Evolutionary conservation across 306 rosid species (phyloP), one percentile per base, ranked within the genome.

Genomic region (Prunus armeniaca): DNA sequence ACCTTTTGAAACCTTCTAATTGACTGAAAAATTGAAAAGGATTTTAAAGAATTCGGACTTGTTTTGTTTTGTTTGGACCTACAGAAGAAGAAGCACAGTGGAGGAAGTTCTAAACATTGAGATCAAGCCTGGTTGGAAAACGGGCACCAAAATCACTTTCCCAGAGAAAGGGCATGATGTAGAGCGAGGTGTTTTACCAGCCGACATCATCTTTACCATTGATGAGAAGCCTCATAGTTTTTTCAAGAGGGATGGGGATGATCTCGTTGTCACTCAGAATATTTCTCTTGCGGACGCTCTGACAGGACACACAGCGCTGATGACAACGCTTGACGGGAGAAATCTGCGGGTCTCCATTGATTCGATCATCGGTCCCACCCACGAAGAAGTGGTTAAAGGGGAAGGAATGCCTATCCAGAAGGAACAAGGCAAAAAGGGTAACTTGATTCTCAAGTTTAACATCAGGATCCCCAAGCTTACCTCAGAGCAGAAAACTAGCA

Each of bases 71-170:
- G 9, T 12, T 49, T 49, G 52, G 18, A 3, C 3, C 5, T 13
- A 68, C 79, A 92, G 97, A 88, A 87, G 83, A 62, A 72, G 91
- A 28, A 61, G 80, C 65, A 88, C 96, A 9, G 89, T 87, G 69
- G 96, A 93, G 93, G 97, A 91, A 84, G 84, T 88, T 77, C 81
- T 91, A 34, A 85, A 94, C 25, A 89, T 93, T 10, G 91, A 91
- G 86, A 87, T 93, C 86, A 88, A 89, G 88, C 97, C 89, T 12
- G 97, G 98, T 56, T 93, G 98, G 98, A 93, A 93, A 88, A 91
- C 90, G 66, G 98, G 96, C 62, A 93, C 97, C 22, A 91, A 90
- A 67, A 85, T 93, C 61, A 91, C 97, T 47, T 93, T 93, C 32
- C 97, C 89, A 2, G 94, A 88, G 87, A 93, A 85, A 78, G 97